A percentile compares a stretch with the other conserved stretches of the same genome.
Evolutionary conservation across 495 filamentous ascomycete genomes (phyloP).

Genomic region (Podospora fimiseda): DNA sequence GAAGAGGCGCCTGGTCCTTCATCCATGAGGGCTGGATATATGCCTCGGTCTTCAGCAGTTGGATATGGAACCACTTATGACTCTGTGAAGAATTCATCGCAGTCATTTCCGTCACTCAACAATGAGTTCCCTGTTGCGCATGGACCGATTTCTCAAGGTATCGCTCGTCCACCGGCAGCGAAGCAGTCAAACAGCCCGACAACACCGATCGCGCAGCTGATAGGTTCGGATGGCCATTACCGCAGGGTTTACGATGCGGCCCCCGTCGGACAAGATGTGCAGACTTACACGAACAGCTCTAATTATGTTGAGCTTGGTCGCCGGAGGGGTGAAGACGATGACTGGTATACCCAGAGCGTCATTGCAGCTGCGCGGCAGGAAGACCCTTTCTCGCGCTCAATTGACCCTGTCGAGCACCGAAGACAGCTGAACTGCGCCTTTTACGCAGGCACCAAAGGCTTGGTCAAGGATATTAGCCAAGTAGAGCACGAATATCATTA

Average conservation of each 20-base stretch:
- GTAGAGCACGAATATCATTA: conserved; percentile 22
- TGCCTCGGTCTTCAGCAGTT: too few species aligned
- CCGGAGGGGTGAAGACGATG: too few species aligned
- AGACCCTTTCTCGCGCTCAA: neutral
- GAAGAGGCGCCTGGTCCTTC: too few species aligned
- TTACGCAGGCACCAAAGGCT: conserved; percentile 25
- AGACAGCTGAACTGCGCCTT: conserved; percentile 22
- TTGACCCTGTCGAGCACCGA: neutral
- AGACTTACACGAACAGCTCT: neutral
- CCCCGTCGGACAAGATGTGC: neutral
- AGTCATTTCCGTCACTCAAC: too few species aligned
- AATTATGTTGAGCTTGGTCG: too few species aligned
- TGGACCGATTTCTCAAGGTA: neutral
- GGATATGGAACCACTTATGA: too few species aligned
- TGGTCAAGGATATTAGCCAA: conserved; percentile 19
- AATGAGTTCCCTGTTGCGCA: too few species aligned
- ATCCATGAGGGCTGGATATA: too few species aligned
- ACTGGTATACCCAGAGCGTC: neutral
- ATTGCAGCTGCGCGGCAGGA: neutral
- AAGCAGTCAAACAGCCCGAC: neutral
- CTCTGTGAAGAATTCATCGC: too few species aligned
- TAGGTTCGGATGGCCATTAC: neutral
- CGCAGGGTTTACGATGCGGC: neutral
- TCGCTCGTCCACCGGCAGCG: neutral
- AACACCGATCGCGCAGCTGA: neutral